Evolutionary conservation across 2,329 filamentous ascomycete species (phyloP).

Genomic region (Didymella exigua): DNA sequence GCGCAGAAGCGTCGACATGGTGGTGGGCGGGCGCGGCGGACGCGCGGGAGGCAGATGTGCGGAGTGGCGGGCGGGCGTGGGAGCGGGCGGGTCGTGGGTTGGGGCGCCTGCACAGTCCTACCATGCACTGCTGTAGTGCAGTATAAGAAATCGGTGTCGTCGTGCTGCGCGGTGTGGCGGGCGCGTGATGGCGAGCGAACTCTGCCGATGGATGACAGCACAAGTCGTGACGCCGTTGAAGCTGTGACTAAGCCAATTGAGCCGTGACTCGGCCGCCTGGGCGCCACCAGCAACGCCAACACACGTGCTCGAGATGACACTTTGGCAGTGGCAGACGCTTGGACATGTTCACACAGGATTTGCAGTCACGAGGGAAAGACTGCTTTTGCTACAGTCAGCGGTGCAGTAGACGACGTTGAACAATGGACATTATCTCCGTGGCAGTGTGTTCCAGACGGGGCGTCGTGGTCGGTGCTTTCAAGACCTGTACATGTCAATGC

Average conservation of each 20-base stretch:
- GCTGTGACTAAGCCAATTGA: slow-evolving; percentile 8
- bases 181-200: slow-evolving; percentile 17
- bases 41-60: slow-evolving; percentile 4
- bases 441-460: background rate
- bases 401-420: too few relatives aligned
- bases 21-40: slow-evolving; percentile 39
- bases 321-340: background rate
- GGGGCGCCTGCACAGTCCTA: slow-evolving; percentile 4
- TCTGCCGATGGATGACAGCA: slow-evolving; percentile 7
- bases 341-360: too few relatives aligned
- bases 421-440: background rate
- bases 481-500: background rate
- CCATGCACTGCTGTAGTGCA: background rate
- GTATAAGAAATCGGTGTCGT: background rate
- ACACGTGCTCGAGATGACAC: background rate
- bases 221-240: slow-evolving; percentile 16
- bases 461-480: background rate
- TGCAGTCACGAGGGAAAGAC: too few relatives aligned
- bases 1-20: slow-evolving; percentile 70
- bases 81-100: background rate
- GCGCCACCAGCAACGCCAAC: background rate
- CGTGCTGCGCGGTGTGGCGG: slow-evolving; percentile 11
- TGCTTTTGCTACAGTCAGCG: too few relatives aligned
- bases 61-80: slow-evolving; percentile 6
- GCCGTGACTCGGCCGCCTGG: slow-evolving; percentile 4